Base-by-base conservation (phyloP, 2,329 filamentous ascomycete species). In the Aspergillus niger region DNA sequence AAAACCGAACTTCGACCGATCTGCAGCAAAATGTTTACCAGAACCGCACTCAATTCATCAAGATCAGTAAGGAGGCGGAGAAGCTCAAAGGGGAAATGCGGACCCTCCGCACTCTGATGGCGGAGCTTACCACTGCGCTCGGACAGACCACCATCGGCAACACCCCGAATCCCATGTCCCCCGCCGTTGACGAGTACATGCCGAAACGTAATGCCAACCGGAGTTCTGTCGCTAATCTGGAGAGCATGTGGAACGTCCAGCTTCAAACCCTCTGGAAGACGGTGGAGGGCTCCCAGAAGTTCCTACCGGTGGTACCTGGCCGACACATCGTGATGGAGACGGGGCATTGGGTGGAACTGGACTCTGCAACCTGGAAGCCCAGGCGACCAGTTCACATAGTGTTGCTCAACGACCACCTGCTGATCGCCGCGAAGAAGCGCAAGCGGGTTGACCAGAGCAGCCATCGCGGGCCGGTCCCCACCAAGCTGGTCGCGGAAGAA, bases 41-140 rank as follows among this genome's bases (percentile, higher is more conserved):
- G 76, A 99, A 99, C 77, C 88, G 95, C 52, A 96, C 92, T 0
- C 95, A 98, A 72, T 99, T 99, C 73, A 98, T 99, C 82, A 96
- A 96, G 77, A 98, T 99, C 76, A 97, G 93, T 74, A 97, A 98
- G 78, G 95, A 99, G 79, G 95, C 96, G 2, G 95, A 99, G 78
- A 97, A 97, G 80, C 86, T 99, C 60, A 98, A 98, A 79, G 87
- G 87, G 58, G 95, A 99, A 76, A 98, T 99, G 95, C 87, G 91
- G 55, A 91, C 91, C 6, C 85, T 99, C 32, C 87, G 91, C 48
- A 91, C 91, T 65, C 83, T 98, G 55, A 97, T 99, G 89, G 89
- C 92, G 2, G 95, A 99, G 66, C 84, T 99, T 59, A 98, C 92
- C 69, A 84, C 86, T 7, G 92, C 92, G 62, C 67, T 82, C 17